Base-by-base conservation (phyloP, 495 filamentous ascomycete genomes). In the Achaetomiella virescens region DNA sequence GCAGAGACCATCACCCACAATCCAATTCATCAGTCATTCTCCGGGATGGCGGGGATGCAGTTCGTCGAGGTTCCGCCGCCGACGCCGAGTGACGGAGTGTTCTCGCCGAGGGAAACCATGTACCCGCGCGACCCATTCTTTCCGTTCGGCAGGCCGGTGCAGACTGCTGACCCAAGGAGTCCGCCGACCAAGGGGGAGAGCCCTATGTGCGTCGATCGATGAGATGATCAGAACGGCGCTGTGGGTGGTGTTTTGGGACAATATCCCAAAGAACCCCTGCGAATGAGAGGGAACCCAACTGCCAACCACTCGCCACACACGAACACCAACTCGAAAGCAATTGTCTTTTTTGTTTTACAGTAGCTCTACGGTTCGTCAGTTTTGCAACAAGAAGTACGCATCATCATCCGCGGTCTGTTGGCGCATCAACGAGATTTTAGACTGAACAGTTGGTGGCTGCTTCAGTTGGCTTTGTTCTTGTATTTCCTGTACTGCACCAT, bases 161-260 rank as follows among this genome's bases (percentile, higher is more conserved):
- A 77, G 27, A 68, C 68, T 3, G 73, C 74, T 8, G 85, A 88
- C 58, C 85, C 85, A 5, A 65, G 85, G 35, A 86, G 83, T 59
- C 85, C 85, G 7, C 81, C 82, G 1, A 81, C 79, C 14, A 76
- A 73, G 56, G 84, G 84, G 6, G 81, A 82, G 62, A 82, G 77
- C 12, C 83, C 84, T n/a, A 86, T 88, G 79, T 80, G 38, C 70
- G 48, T 85, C 78, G 24, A 88, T 88, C 51, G 79, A 82, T 54
- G 79, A 82, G 41, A 67, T 82, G 58, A 63, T 79, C 62, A 76
- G 61, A 68, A 14, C 31, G 6, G n/a, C n/a, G n/a, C n/a, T n/a
- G 24, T 9, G 27, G 27, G 27, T 31, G 5, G 4, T 31, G 27
- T 31, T 9, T 31, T 31, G 9, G 27, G 27, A n/a, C n/a, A n/a